Base-by-base conservation (phyloP, 2,329 filamentous ascomycete genomes). In the Pyricularia grisea region DNA sequence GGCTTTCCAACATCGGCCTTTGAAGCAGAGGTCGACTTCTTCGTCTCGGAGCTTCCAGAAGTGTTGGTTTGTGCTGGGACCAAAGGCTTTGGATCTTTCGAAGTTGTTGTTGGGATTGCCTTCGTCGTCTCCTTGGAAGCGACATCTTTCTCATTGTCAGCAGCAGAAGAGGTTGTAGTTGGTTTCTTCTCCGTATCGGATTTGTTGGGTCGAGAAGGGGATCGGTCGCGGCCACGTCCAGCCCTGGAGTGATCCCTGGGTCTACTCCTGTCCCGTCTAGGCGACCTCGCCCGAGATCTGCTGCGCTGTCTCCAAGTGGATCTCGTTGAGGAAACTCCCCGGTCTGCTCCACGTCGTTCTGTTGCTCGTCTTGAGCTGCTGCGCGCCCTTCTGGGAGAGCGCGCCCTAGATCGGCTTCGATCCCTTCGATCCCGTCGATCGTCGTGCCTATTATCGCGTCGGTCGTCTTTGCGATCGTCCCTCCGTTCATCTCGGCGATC, bases 361-460 rank as follows among this genome's bases (percentile, higher is more conserved):
- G 67, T 74, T 69, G 75, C 67, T 71, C 74, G 66, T 71, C 77
- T 68, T 71, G 78, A 71, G 74, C 75, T 71, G 28, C 71, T 75
- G 7, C 74, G 71, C 20, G 73, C 73, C 28, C 75, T 74, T 65
- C 67, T 73, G 42, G 73, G 72, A 1, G 30, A 23, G 17, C 72
- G 71, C 36, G 69, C 72, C n/a, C 73, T 70, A 25, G 73, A 73
- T 25, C 74, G 74, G 70, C 74, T 75, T 60, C 71, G 70, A 7
- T 74, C 72, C 23, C 71, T 67, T n/a, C 68, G 71, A 28, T 66
- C 73, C 2, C 75, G 74, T 12, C 70, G 73, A 67, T 74, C 76
- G 30, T 75, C 71, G 25, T 81, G 79, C 27, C 78, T 75, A 68
- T 80, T 78, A 31, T 78, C 73, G 3, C 73, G 74, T 11, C 78